phyloP scores from a whole-genome alignment of 805 yeast genomes.

The Kluyveromyces aestuarii region DNA sequence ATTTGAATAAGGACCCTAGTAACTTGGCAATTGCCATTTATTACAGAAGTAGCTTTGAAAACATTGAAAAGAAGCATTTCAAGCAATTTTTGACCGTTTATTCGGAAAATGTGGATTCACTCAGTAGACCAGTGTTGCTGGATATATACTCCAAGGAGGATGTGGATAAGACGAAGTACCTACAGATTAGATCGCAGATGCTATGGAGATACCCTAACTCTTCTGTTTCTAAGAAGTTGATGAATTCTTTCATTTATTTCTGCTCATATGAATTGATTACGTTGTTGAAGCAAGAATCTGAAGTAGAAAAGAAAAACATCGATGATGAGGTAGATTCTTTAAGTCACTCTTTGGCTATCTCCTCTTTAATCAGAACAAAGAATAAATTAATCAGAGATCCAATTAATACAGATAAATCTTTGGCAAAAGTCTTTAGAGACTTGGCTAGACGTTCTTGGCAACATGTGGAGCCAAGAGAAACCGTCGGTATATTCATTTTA shows the following conservation, averaged over 20 bases:
- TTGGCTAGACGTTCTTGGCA: slow-evolving; percentile 89
- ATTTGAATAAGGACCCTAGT: slow-evolving; percentile 56
- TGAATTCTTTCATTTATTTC: slow-evolving; percentile 67
- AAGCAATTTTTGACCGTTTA: slow-evolving; percentile 62
- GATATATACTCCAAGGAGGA: slow-evolving; percentile 65
- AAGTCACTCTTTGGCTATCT: slow-evolving; percentile 13
- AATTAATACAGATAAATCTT: slow-evolving; percentile 35
- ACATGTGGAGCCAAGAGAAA: slow-evolving; percentile 49
- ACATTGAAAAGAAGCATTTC: slow-evolving; percentile 49
- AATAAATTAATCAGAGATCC: slow-evolving; percentile 19
- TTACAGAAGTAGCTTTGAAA: slow-evolving; percentile 66
- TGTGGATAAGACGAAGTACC: slow-evolving; percentile 60
- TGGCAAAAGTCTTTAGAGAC: slow-evolving; percentile 69
- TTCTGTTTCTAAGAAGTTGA: slow-evolving; percentile 63
- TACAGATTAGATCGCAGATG: slow-evolving; percentile 77
- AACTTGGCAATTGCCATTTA: slow-evolving; percentile 71
- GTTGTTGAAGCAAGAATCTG: slow-evolving; percentile 28
- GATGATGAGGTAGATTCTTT: slow-evolving; percentile 12
- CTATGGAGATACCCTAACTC: slow-evolving; percentile 81
- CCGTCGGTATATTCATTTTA: slow-evolving; percentile 59
- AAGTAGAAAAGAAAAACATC: slow-evolving; percentile 14
- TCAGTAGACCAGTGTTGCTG: slow-evolving; percentile 37
- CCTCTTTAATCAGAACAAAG: slow-evolving; percentile 25
- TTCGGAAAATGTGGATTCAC: slow-evolving; percentile 36
- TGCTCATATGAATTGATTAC: slow-evolving; percentile 46